phyloP scores from a whole-genome alignment of 345 rosid genomes.

The Populus ilicifolia region DNA sequence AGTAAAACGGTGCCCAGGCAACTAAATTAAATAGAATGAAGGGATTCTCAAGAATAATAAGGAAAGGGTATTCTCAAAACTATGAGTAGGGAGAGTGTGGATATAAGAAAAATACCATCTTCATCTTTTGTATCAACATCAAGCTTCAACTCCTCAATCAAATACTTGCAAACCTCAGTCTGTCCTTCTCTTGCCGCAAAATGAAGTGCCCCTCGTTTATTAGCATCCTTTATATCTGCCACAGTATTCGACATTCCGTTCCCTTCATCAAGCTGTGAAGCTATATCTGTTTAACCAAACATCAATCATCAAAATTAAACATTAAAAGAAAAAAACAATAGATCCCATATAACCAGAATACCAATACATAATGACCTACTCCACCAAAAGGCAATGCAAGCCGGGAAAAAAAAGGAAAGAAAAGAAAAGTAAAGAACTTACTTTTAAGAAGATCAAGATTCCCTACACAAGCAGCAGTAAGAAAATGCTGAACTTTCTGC shows the following conservation, averaged over 20 bases:
- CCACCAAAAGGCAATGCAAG: not conserved
- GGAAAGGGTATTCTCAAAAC: not conserved
- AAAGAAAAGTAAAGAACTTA: constrained; percentile 28
- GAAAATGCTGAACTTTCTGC: constrained; percentile 63
- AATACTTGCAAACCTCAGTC: constrained; percentile 73
- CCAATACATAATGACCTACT: not conserved
- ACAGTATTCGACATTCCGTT: constrained; percentile 59
- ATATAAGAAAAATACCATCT: constrained; percentile 48
- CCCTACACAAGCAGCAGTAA: constrained; percentile 69
- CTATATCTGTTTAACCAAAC: constrained; percentile 45
- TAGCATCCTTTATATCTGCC: constrained; percentile 80
- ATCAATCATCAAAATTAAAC: constrained; percentile 1
- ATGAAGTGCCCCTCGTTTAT: constrained; percentile 87
- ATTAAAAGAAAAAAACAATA: not conserved
- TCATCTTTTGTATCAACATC: constrained; percentile 66
- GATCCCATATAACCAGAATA: not conserved
- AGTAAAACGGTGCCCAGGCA: not conserved
- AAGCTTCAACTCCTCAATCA: constrained; percentile 75
- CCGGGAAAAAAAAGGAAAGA: not conserved
- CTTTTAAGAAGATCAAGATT: constrained; percentile 84
- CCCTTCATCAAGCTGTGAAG: constrained; percentile 76
- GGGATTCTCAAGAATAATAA: not conserved
- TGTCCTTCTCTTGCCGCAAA: constrained; percentile 91
- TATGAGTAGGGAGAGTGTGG: not conserved
- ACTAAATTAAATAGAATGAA: not conserved